phyloP scores from a whole-genome alignment of 164 flowering plant species.

The Nymphaea colorata region DNA sequence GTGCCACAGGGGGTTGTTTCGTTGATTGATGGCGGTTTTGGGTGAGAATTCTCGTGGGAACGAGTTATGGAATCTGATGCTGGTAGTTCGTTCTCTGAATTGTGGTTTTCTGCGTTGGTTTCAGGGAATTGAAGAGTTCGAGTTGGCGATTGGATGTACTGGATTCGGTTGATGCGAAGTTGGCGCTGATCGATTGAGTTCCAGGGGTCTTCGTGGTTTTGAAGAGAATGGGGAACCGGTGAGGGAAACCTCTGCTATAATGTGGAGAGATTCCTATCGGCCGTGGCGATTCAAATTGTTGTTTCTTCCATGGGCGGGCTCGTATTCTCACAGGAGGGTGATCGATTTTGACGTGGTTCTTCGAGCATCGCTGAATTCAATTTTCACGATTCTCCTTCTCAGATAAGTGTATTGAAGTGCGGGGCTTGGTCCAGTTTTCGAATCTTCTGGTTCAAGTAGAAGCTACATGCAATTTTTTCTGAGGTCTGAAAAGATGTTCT shows the following conservation, averaged over 20 bases:
- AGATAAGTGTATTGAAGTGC: constrained; percentile 6
- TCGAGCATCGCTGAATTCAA: too few relatives aligned
- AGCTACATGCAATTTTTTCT: not conserved
- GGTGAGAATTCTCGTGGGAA: too few relatives aligned
- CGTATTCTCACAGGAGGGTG: not conserved
- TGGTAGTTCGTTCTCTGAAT: not conserved
- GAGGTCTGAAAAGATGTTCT: constrained; percentile 23
- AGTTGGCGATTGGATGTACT: too few relatives aligned
- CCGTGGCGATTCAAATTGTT: not conserved
- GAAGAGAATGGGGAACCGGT: too few relatives aligned
- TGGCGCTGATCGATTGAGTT: too few relatives aligned
- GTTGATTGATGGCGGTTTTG: too few relatives aligned
- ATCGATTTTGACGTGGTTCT: too few relatives aligned
- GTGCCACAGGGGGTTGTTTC: too few relatives aligned
- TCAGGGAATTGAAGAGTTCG: too few relatives aligned
- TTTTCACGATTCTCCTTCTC: not conserved
- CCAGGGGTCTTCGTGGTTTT: not conserved
- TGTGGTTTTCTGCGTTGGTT: not conserved
- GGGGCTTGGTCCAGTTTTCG: not conserved
- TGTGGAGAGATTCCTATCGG: constrained; percentile 47
- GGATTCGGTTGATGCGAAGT: too few relatives aligned
- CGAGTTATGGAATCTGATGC: too few relatives aligned
- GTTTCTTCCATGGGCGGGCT: not conserved
- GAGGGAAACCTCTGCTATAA: constrained; percentile 41
- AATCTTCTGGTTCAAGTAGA: not conserved